Conservation (phyloP, 1,139 yeast genomes). For the Lodderomyces beijingensis region DNA sequence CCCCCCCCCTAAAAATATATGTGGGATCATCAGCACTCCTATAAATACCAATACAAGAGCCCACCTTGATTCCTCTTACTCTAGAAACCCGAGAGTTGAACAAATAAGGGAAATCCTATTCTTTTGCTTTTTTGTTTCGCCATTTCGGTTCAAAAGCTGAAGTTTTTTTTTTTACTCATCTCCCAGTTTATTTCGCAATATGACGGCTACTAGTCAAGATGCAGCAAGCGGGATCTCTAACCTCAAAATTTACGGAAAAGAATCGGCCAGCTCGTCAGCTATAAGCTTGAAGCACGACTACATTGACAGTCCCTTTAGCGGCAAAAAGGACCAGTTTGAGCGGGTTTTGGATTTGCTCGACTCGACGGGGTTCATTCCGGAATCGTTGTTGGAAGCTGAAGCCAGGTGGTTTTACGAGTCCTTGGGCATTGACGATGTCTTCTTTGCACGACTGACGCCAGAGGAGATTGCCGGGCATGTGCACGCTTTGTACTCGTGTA, state of each 20-base stretch:
- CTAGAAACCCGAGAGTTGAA: too few species aligned
- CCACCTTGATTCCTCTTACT: too few species aligned
- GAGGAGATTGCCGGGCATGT: slow-evolving; percentile 78
- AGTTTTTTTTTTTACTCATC: too few species aligned
- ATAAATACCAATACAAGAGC: too few species aligned
- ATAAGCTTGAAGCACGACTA: slow-evolving; percentile 53
- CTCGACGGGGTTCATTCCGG: slow-evolving; percentile 85
- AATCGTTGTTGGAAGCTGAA: slow-evolving; percentile 76
- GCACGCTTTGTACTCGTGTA: slow-evolving; percentile 87
- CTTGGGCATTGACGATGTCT: slow-evolving; percentile 88
- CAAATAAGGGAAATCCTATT: too few species aligned
- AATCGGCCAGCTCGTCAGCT: slow-evolving; percentile 30
- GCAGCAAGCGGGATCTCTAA: too few species aligned
- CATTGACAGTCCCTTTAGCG: slow-evolving; percentile 69
- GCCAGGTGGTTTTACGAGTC: slow-evolving; percentile 85
- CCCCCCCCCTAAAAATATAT: too few species aligned
- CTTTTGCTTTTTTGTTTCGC: too few species aligned
- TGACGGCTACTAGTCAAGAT: too few species aligned
- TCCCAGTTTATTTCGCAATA: too few species aligned
- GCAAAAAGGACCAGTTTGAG: slow-evolving; percentile 77
- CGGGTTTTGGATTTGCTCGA: slow-evolving; percentile 80
- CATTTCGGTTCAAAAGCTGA: too few species aligned
- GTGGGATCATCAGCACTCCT: too few species aligned
- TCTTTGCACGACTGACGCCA: slow-evolving; percentile 82
- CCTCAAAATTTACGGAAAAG: slow-evolving; percentile 13